Base-by-base conservation (phyloP, 2,329 filamentous ascomycete species). In the Westerdykella sp. region DNA sequence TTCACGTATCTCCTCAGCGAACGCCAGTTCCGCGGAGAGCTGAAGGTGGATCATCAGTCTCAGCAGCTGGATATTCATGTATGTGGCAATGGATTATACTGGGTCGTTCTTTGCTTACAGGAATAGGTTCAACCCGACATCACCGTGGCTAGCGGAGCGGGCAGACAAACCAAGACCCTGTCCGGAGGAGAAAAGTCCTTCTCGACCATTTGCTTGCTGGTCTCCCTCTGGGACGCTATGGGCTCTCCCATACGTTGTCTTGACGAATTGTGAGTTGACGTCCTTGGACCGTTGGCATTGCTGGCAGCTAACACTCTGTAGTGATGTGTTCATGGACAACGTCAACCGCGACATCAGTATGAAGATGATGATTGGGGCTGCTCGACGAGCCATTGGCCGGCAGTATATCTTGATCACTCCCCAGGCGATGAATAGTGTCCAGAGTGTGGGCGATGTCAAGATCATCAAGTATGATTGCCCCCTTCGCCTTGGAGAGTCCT, bases 111-210 rank as follows among this genome's bases (percentile, higher is more conserved):
- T n/a, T 41, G 41, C 42, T 55, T 32, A 56, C 36, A 23, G 14
- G 12, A 9, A 18, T 47, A 76, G 71, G 76, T 83, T 42, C 79
- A 85, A 62, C 81, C 81, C 4, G 81, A 84, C 53, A 78, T 77
- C 38, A 93, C 85, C 16, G 83, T 78, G 53, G 80, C 77, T 54
- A 82, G 78, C 47, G 79, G 78, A 16, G 75, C 78, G 4, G 89
- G 88, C 2, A 80, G 91, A 39, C 85, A 86, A 58, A 91, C 93
- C 18, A 95, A 88, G 69, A 97, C 91, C 0, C 74, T 98, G 1
- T 96, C 90, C 7, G 93, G 93, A 41, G 93, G 93, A 23, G 93
- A 98, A 65, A 98, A 98, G 66, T 97, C 91, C 0, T 98, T 97
- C 66, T 94, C 90, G 3, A 95, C 91, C 4, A 94, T 97, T 46